Evolutionary conservation across 345 rosid genomes (phyloP).

Genomic region (Jatropha curcas): DNA sequence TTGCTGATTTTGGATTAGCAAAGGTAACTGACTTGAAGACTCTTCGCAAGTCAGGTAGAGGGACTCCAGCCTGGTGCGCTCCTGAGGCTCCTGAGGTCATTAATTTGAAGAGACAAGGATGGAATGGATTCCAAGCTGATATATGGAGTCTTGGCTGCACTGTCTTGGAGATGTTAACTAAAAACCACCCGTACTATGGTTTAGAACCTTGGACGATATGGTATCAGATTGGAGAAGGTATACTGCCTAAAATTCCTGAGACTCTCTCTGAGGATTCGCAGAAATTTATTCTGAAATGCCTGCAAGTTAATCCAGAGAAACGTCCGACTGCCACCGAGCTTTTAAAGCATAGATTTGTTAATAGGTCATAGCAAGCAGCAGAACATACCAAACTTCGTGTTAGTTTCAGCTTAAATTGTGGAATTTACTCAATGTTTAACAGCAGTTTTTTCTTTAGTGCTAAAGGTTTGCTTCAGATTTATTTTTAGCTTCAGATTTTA

Average conservation of each 20-base stretch:
- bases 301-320: conserved; percentile 5
- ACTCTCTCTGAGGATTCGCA: conserved; percentile 1
- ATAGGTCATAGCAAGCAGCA: no score
- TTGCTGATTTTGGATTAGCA: background rate
- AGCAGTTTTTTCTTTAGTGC: no score
- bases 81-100: conserved; percentile 24
- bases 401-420: no score
- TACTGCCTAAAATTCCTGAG: conserved; percentile 14
- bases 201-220: conserved; percentile 30
- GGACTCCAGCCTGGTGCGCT: background rate
- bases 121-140: conserved; percentile 69
- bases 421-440: no score
- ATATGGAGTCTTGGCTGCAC: conserved; percentile 93
- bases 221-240: conserved; percentile 16
- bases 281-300: conserved; percentile 21
- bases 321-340: conserved; percentile 29
- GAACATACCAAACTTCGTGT: no score
- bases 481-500: no score
- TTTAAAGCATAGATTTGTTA: conserved; percentile 24
- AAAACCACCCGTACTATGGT: conserved; percentile 46
- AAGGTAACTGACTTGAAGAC: background rate
- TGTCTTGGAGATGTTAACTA: conserved; percentile 72
- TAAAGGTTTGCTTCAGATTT: no score
- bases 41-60: background rate
- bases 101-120: conserved; percentile 39